These are phyloP conservation scores for Penicillium coffeae DNA, from an alignment of 495 filamentous ascomycete species.

Conservation along the genomic window DNA sequence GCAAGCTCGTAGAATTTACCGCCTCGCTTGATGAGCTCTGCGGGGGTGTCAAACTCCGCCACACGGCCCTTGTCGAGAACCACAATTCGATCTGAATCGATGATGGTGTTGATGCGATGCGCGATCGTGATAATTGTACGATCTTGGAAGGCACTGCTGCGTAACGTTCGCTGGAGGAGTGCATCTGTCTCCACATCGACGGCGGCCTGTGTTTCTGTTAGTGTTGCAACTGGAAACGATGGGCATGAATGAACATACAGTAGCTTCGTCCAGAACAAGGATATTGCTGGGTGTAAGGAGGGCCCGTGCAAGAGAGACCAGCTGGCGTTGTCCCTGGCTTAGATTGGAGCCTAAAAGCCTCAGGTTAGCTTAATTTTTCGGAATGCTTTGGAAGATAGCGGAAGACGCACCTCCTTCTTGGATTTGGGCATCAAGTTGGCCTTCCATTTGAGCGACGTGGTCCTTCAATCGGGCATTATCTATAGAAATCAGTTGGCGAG, in stretches of 20 bases:
- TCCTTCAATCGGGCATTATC: constrained; percentile 93
- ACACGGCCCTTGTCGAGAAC: constrained; percentile 72
- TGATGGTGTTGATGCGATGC: constrained; percentile 94
- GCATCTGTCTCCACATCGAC: constrained; percentile 95
- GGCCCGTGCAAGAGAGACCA: constrained; percentile 88
- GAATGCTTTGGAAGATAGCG: background rate
- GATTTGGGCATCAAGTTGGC: constrained; percentile 82
- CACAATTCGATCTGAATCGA: constrained; percentile 87
- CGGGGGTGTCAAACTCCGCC: constrained; percentile 57
- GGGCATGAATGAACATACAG: constrained; percentile 42
- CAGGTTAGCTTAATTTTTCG: background rate
- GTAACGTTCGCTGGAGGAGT: constrained; percentile 59
- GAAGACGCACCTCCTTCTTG: constrained; percentile 84
- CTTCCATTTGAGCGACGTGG: constrained; percentile 82
- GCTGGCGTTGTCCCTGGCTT: constrained; percentile 70
- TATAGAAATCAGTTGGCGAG: constrained; percentile 23
- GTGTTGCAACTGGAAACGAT: constrained; percentile 2
- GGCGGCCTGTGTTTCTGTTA: constrained; percentile 56
- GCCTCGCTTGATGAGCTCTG: constrained; percentile 47
- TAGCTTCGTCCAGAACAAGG: constrained; percentile 95
- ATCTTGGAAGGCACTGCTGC: constrained; percentile 67
- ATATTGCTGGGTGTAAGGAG: constrained; percentile 95
- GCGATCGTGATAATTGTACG: constrained; percentile 98
- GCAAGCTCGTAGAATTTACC: constrained; percentile 56
- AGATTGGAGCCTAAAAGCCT: constrained; percentile 53